phyloP scores from a whole-genome alignment of 2,329 filamentous ascomycete genomes.

The Arthrinium phaeospermum region DNA sequence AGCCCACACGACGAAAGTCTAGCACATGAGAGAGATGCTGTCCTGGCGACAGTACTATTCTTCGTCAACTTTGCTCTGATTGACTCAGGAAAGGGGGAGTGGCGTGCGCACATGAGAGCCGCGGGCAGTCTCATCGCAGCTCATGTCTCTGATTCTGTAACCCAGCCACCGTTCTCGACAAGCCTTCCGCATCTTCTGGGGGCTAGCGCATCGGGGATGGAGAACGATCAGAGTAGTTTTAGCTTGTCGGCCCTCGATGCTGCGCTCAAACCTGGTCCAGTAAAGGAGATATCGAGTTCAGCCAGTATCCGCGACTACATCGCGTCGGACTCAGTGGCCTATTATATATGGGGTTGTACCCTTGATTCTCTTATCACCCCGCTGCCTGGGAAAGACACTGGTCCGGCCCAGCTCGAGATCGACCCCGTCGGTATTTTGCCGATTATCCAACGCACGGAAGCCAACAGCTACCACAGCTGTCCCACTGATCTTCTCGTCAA shows the following conservation, averaged over 20 bases:
- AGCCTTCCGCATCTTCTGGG: not conserved
- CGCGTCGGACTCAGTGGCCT: conserved; percentile 50
- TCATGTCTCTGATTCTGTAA: conserved; percentile 18
- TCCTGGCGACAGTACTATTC: conserved; percentile 55
- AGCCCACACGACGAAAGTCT: conserved; percentile 35
- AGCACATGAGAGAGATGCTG: conserved; percentile 50
- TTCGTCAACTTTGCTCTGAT: conserved; percentile 59
- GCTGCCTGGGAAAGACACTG: conserved; percentile 45
- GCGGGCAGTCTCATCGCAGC: conserved; percentile 46
- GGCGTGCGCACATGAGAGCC: conserved; percentile 53
- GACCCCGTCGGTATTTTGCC: conserved; percentile 46
- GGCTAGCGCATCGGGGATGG: not conserved
- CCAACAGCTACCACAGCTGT: conserved; percentile 50
- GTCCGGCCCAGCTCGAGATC: conserved; percentile 44
- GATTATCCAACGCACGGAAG: conserved; percentile 48
- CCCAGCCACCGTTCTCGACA: not conserved
- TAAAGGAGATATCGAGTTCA: not conserved
- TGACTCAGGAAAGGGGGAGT: conserved; percentile 51
- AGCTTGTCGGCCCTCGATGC: not conserved
- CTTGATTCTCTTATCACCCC: conserved; percentile 46
- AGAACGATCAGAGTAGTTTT: not conserved
- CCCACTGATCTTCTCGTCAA: conserved; percentile 51
- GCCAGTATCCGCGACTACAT: conserved; percentile 47
- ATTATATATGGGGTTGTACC: conserved; percentile 39
- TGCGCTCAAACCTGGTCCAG: conserved; percentile 1